Conservation (phyloP, 768 basidiomycete genomes). For the Galerina marginata region DNA sequence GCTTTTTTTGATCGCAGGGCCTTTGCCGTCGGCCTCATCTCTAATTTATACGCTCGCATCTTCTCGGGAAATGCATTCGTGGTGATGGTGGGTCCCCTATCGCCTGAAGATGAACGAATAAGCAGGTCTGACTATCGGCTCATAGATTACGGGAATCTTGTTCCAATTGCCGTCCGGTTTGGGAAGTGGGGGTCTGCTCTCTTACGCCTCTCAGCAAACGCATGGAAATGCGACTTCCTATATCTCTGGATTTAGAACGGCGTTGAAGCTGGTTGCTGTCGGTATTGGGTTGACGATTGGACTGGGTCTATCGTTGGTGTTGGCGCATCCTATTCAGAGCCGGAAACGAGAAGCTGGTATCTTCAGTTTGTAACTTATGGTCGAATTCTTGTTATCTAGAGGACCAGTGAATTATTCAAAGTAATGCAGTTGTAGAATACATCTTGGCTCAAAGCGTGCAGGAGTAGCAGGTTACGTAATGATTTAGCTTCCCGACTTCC, state of each 20-base stretch:
- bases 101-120: not conserved
- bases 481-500: too few species aligned
- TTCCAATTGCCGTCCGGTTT: slow-evolving; percentile 88
- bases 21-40: slow-evolving; percentile 80
- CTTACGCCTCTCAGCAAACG: slow-evolving; percentile 63
- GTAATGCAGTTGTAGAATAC: too few species aligned
- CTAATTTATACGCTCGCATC: slow-evolving; percentile 79
- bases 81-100: slow-evolving; percentile 62
- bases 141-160: slow-evolving; percentile 73
- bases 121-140: not conserved
- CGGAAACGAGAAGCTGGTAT: slow-evolving; percentile 61
- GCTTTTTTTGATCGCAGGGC: slow-evolving; percentile 46
- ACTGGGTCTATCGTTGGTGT: slow-evolving; percentile 68
- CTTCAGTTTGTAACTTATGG: slow-evolving; percentile 55
- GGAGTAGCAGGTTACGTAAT: too few species aligned
- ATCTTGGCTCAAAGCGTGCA: too few species aligned
- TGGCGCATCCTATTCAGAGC: slow-evolving; percentile 69
- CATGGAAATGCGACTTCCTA: slow-evolving; percentile 61
- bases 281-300: slow-evolving; percentile 84
- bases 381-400: too few species aligned
- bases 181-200: slow-evolving; percentile 78
- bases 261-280: slow-evolving; percentile 77
- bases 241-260: slow-evolving; percentile 74
- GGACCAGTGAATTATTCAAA: too few species aligned
- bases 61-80: slow-evolving; percentile 80